Percentiles rank a stretch among this genome's conserved stretches.
phyloP scores from a whole-genome alignment of 2,329 filamentous ascomycete genomes.

The Fusarium vanettenii region DNA sequence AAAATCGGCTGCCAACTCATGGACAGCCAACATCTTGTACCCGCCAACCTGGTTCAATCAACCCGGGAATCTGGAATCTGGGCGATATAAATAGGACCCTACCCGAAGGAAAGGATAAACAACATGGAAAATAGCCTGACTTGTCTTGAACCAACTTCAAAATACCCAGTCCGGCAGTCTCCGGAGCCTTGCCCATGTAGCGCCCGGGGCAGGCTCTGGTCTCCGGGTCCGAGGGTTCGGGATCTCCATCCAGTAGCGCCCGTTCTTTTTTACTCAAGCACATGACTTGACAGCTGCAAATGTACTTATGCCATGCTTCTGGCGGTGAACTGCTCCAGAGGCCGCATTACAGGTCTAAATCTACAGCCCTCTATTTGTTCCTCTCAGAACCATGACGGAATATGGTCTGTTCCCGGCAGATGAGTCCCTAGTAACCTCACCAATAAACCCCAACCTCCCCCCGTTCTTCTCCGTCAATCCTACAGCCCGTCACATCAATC shows the following conservation, averaged over 20 bases:
- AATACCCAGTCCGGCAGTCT: neutral
- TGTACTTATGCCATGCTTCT: neutral
- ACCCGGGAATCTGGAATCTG: neutral
- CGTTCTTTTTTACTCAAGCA: neutral
- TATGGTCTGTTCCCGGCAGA: conserved; percentile 1
- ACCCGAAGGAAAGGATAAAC: neutral
- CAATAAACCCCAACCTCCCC: neutral
- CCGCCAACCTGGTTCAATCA: neutral
- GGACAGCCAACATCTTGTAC: neutral
- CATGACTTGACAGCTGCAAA: neutral
- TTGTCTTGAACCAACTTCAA: neutral
- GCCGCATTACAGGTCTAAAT: neutral
- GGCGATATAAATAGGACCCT: neutral
- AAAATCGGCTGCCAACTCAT: neutral
- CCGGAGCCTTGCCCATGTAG: neutral
- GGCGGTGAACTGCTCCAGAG: neutral
- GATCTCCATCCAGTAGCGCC: neutral
- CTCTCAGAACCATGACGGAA: neutral
- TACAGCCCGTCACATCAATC: neutral
- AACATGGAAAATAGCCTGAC: neutral
- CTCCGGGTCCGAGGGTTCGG: conserved; percentile 6
- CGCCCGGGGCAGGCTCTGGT: neutral
- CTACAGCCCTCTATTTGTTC: neutral
- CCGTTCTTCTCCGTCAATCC: neutral
- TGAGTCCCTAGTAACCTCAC: neutral